Conservation (phyloP, 495 filamentous ascomycete species). For the Xylaria acuta region DNA sequence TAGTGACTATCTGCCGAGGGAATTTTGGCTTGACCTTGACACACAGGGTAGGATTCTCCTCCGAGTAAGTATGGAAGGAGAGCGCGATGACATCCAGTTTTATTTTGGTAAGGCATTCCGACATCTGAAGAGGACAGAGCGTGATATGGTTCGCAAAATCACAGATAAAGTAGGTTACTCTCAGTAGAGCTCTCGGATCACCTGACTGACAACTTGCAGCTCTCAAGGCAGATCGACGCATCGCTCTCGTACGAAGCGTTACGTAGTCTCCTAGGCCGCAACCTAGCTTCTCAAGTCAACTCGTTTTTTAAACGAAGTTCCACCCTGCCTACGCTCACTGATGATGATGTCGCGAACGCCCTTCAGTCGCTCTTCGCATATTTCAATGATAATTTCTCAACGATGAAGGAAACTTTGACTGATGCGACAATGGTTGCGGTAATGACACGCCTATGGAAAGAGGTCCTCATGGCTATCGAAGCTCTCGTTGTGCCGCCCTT, state of each 20-base stretch:
- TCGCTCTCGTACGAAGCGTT: constrained; percentile 84
- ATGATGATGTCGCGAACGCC: constrained; percentile 77
- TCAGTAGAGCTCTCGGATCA: background rate
- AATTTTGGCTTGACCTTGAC: constrained; percentile 98
- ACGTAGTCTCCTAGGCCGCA: constrained; percentile 73
- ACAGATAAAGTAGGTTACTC: constrained; percentile 82
- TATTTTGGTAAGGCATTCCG: constrained; percentile 98
- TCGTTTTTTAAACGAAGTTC: constrained; percentile 70
- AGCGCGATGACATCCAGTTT: constrained; percentile 97
- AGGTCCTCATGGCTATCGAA: constrained; percentile 91
- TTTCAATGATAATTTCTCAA: constrained; percentile 98
- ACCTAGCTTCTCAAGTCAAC: constrained; percentile 79
- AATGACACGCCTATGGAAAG: constrained; percentile 98
- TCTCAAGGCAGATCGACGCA: constrained; percentile 93
- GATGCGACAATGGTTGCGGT: constrained; percentile 93
- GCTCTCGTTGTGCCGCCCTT: constrained; percentile 89
- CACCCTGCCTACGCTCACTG: constrained; percentile 63
- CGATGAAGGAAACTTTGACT: constrained; percentile 96
- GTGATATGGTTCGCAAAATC: constrained; percentile 97
- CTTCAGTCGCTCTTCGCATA: constrained; percentile 92
- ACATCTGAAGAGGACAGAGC: constrained; percentile 89
- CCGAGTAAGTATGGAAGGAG: constrained; percentile 96
- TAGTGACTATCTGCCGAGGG: constrained; percentile 89
- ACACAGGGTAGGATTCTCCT: constrained; percentile 91
- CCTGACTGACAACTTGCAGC: constrained; percentile 55